phyloP scores from a whole-genome alignment of 768 basidiomycete species.

The Tulasnella sp. region DNA sequence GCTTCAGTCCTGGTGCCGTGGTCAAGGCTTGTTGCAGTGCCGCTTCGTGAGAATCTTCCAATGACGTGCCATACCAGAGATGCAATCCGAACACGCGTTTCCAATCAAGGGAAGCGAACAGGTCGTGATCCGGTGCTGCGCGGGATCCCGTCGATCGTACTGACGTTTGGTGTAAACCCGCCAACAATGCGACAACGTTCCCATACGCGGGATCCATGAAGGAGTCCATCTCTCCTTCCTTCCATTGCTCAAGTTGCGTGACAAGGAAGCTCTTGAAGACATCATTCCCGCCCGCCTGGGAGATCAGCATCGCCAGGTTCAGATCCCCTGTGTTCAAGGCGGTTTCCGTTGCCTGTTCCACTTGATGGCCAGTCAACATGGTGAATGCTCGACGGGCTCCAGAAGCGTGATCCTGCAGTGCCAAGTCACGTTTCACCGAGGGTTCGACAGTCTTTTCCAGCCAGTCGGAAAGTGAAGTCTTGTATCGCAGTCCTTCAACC shows the following conservation, averaged over 20 bases:
- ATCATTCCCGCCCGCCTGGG: slow-evolving; percentile 73
- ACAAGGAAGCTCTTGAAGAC: slow-evolving; percentile 61
- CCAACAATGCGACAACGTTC: slow-evolving; percentile 73
- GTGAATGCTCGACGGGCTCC: slow-evolving; percentile 53
- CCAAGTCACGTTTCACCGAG: slow-evolving; percentile 60
- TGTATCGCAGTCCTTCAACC: slow-evolving; percentile 53
- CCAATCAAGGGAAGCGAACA: slow-evolving; percentile 78
- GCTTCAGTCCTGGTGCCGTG: slow-evolving; percentile 21
- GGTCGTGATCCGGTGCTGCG: slow-evolving; percentile 40
- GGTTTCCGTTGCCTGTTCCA: slow-evolving; percentile 66
- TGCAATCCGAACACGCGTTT: slow-evolving; percentile 83
- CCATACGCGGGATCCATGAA: slow-evolving; percentile 57
- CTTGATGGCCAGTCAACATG: slow-evolving; percentile 75
- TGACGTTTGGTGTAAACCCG: slow-evolving; percentile 56
- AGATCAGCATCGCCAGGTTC: slow-evolving; percentile 78
- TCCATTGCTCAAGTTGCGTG: slow-evolving; percentile 75
- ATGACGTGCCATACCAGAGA: slow-evolving; percentile 72
- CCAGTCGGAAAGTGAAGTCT: slow-evolving; percentile 75
- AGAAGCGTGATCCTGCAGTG: slow-evolving; percentile 34
- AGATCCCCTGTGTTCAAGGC: slow-evolving; percentile 67
- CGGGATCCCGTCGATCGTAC: slow-evolving; percentile 37
- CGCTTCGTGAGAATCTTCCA: slow-evolving; percentile 48
- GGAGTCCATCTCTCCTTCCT: slow-evolving; percentile 57
- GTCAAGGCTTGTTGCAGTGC: slow-evolving; percentile 48
- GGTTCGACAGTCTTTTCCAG: slow-evolving; percentile 60